These are phyloP conservation scores for Colletotrichum horii DNA, from an alignment of 2,329 filamentous ascomycete genomes.

Conservation along the genomic window DNA sequence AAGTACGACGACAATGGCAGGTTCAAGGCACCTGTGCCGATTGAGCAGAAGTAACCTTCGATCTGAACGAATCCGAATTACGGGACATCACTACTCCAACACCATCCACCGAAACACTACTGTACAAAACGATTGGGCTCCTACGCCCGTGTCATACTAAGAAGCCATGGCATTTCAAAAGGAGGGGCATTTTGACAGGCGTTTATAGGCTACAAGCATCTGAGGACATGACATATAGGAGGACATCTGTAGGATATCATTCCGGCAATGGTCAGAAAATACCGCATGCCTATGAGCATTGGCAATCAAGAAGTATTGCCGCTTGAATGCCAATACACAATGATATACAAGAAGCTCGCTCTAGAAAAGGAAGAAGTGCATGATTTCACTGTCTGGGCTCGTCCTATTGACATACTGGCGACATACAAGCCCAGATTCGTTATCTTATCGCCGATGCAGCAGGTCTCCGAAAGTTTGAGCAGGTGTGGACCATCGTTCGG, in stretches of 20 bases:
- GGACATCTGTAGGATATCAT: background rate
- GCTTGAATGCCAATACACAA: background rate
- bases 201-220: background rate
- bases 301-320: background rate
- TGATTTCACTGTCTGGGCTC: background rate
- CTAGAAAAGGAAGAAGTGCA: background rate
- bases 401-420: background rate
- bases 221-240: background rate
- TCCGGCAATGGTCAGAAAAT: background rate
- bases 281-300: background rate
- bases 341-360: background rate
- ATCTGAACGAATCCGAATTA: background rate
- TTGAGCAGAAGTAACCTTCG: background rate
- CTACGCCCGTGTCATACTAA: background rate
- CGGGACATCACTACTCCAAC: background rate
- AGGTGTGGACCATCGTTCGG: background rate
- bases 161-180: background rate
- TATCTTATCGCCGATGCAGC: background rate
- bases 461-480: background rate
- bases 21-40: slow-evolving; percentile 41
- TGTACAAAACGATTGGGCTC: background rate
- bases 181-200: background rate
- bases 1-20: slow-evolving; percentile 52
- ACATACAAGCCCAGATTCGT: background rate
- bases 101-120: background rate